Percentiles rank a stretch among this genome's conserved stretches.
Evolutionary conservation across 441 rosid genomes (phyloP).

Genomic region (Codiaeum variegatum): DNA sequence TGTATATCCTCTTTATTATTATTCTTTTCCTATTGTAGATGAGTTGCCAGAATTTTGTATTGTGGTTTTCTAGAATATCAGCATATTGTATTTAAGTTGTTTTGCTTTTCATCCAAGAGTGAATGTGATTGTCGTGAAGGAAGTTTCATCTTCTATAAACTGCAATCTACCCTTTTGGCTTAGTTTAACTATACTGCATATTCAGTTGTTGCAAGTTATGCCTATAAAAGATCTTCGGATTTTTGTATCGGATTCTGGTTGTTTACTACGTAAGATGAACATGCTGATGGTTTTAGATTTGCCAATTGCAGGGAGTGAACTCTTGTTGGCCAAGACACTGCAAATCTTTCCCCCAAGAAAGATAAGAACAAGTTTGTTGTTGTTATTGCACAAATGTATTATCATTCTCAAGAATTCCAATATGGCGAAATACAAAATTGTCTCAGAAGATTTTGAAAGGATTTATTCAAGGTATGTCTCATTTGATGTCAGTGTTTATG

Average conservation of each 20-base stretch:
- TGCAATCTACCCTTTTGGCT: background rate
- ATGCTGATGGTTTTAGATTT: constrained; percentile 18
- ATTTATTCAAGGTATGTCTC: constrained; percentile 23
- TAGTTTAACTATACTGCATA: background rate
- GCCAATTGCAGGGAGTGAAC: constrained; percentile 43
- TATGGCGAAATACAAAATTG: constrained; percentile 5
- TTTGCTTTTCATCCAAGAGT: background rate
- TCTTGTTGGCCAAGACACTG: constrained; percentile 78
- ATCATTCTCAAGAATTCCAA: constrained; percentile 18
- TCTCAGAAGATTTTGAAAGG: constrained; percentile 10
- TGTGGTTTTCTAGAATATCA: background rate
- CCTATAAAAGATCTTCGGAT: background rate
- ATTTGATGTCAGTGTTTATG: background rate
- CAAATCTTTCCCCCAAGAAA: constrained; percentile 40
- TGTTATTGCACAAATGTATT: constrained; percentile 11
- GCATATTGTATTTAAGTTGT: background rate
- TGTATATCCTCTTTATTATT: background rate
- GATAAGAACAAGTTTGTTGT: constrained; percentile 26
- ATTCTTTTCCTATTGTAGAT: background rate
- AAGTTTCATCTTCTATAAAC: background rate
- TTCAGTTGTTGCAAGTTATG: background rate
- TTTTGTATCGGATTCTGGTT: too few relatives aligned
- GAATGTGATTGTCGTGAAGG: background rate
- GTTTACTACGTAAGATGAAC: too few relatives aligned
- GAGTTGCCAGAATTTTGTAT: background rate